Percentiles rank a stretch among this genome's conserved stretches.
Conservation (phyloP, 2,329 filamentous ascomycete genomes). For the Penicillium vulpinum region DNA sequence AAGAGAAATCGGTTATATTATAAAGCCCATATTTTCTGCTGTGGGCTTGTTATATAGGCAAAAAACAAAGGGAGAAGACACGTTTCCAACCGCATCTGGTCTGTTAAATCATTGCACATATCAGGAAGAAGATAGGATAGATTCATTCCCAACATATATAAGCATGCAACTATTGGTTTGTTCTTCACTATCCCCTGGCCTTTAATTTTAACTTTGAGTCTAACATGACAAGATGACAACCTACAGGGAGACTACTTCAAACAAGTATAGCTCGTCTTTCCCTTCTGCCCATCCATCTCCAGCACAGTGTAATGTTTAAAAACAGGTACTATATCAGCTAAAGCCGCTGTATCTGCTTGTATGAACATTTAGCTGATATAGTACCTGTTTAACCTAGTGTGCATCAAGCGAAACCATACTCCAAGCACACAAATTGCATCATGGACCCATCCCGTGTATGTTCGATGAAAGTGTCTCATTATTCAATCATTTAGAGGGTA, state of each 20-base stretch:
- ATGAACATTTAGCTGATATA: too few relatives aligned
- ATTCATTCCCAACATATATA: background rate
- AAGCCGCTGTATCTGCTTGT: too few relatives aligned
- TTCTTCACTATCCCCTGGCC: background rate
- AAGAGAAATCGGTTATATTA: background rate
- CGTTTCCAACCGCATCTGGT: background rate
- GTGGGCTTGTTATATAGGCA: background rate
- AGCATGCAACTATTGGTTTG: rapidly evolving
- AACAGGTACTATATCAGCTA: background rate
- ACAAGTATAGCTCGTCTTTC: background rate
- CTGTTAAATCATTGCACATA: background rate
- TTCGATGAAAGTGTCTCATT: background rate
- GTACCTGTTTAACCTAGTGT: background rate
- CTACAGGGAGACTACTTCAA: background rate
- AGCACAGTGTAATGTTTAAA: background rate
- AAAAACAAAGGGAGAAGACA: background rate
- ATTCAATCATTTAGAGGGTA: too few relatives aligned
- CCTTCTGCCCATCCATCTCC: background rate
- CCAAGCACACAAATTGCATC: constrained; percentile 41
- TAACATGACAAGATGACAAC: background rate
- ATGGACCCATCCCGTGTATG: constrained; percentile 63
- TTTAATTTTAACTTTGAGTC: background rate
- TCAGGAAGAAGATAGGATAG: background rate
- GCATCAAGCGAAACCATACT: background rate
- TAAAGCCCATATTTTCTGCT: background rate